Evolutionary conservation across 495 filamentous ascomycete species (phyloP).

Genomic region (Penicillium psychrofluorescens): DNA sequence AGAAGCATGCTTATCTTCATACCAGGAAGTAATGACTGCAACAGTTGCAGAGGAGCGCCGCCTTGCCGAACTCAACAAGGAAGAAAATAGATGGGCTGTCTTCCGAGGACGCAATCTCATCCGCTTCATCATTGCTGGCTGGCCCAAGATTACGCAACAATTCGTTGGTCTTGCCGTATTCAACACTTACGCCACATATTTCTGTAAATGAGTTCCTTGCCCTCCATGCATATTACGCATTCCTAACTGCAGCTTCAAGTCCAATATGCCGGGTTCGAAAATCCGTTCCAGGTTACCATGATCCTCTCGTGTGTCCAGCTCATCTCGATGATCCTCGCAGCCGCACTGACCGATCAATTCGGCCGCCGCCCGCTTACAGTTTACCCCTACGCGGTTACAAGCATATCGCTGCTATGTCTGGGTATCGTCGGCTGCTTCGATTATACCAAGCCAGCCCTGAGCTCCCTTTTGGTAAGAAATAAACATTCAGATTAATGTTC

Average conservation of each 20-base stretch:
- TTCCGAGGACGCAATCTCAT: slow-evolving; percentile 33
- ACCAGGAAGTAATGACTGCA: slow-evolving; percentile 21
- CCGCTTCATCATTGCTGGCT: slow-evolving; percentile 31
- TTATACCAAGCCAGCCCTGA: slow-evolving; percentile 21
- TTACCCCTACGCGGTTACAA: slow-evolving; percentile 30
- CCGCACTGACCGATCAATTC: slow-evolving; percentile 23
- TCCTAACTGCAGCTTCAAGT: slow-evolving; percentile 9
- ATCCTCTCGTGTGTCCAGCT: slow-evolving; percentile 36
- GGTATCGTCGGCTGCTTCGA: slow-evolving; percentile 37
- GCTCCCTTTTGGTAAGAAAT: slow-evolving; percentile 22
- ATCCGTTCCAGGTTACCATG: slow-evolving; percentile 35
- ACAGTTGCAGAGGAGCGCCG: slow-evolving; percentile 23
- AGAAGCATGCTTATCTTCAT: not conserved
- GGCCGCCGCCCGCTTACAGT: slow-evolving; percentile 33
- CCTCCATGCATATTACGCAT: no score
- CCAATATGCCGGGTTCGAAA: slow-evolving; percentile 31
- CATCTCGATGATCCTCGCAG: slow-evolving; percentile 27
- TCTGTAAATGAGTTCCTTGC: slow-evolving; percentile 18
- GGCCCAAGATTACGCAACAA: slow-evolving; percentile 37
- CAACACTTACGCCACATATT: slow-evolving; percentile 35
- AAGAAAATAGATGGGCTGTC: slow-evolving; percentile 21
- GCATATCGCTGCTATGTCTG: slow-evolving; percentile 26
- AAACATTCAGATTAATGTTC: no score
- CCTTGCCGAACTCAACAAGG: slow-evolving; percentile 19
- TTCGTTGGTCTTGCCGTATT: slow-evolving; percentile 35